phyloP scores from a whole-genome alignment of 176 grass and related monocot species.

The Ananas comosus region DNA sequence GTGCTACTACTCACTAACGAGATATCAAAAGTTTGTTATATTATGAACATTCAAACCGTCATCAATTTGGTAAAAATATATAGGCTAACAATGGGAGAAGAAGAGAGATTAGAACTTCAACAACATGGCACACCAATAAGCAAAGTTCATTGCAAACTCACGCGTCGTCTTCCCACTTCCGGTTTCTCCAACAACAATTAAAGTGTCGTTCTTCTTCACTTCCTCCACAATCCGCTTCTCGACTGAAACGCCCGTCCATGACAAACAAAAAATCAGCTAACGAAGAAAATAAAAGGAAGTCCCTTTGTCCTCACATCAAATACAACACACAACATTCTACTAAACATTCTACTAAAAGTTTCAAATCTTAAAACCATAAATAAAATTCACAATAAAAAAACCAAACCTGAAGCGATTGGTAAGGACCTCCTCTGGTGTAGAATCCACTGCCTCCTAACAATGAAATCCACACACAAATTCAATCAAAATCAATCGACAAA shows the following conservation, averaged over 20 bases:
- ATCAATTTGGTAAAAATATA: too few relatives aligned
- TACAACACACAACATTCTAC: background rate
- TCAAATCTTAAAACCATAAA: background rate
- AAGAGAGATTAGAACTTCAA: too few relatives aligned
- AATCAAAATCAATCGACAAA: too few relatives aligned
- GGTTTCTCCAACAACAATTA: conserved; percentile 86
- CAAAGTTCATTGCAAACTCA: conserved; percentile 27
- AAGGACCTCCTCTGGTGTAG: conserved; percentile 57
- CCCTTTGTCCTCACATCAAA: background rate
- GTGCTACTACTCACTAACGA: too few relatives aligned
- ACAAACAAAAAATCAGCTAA: background rate
- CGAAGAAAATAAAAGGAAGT: background rate
- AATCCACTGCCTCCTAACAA: conserved; percentile 48
- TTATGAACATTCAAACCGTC: too few relatives aligned
- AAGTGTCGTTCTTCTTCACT: conserved; percentile 63
- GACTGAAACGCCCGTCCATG: conserved; percentile 31
- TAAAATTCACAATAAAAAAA: background rate
- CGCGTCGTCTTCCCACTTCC: conserved; percentile 95
- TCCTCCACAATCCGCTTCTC: conserved; percentile 75
- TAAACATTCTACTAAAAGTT: background rate
- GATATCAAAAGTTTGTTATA: too few relatives aligned
- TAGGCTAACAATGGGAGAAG: too few relatives aligned
- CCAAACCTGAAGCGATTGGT: conserved; percentile 62
- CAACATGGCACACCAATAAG: background rate
- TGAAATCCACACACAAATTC: too few relatives aligned